phyloP scores from a whole-genome alignment of 306 rosid species.

The Vigna angularis region DNA sequence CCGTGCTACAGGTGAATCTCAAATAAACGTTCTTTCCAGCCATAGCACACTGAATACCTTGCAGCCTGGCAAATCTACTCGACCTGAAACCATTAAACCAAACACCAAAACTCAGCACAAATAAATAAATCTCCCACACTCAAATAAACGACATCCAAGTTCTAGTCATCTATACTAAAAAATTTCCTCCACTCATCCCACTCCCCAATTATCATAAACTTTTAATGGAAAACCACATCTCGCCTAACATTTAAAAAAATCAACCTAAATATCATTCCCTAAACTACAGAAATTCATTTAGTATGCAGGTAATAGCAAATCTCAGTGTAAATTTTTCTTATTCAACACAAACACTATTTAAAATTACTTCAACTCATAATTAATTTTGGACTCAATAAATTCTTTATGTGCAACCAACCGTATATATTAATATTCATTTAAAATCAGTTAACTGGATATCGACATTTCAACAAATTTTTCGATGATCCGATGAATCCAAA shows the following conservation, averaged over 20 bases:
- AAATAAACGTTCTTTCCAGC: constrained; percentile 71
- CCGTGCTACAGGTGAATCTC: constrained; percentile 79
- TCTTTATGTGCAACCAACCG: neutral
- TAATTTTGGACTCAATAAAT: neutral
- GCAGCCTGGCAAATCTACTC: constrained; percentile 79
- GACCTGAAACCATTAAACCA: constrained; percentile 54
- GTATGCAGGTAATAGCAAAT: neutral
- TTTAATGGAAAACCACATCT: neutral
- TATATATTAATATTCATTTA: neutral
- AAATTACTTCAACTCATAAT: neutral
- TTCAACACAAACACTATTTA: neutral
- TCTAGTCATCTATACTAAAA: constrained; percentile 1
- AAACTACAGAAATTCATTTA: neutral
- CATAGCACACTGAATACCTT: constrained; percentile 60
- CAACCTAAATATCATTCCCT: neutral
- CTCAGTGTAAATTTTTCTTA: neutral
- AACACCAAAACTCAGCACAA: constrained; percentile 16
- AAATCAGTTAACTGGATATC: neutral
- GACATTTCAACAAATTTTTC: neutral
- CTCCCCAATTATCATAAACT: neutral
- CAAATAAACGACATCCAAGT: neutral
- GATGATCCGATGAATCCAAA: neutral
- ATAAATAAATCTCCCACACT: neutral
- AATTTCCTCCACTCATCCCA: neutral
- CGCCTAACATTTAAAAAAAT: neutral